Conservation (phyloP, 106 monocot genomes). For the Narthecium ossifragum region DNA sequence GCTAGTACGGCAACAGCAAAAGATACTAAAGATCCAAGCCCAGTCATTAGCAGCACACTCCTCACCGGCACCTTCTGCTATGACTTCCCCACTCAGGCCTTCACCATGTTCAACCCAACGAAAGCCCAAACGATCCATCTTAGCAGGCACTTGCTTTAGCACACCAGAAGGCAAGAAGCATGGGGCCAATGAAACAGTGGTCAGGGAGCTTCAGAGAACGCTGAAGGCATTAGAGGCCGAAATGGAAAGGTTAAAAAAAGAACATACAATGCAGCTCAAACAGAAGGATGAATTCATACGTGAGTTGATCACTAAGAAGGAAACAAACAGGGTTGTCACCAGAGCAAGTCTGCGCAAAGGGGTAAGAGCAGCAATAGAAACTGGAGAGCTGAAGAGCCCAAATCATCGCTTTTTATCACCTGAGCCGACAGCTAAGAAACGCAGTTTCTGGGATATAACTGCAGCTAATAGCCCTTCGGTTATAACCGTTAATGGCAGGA, state of each 20-base stretch:
- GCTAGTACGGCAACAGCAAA: constrained; percentile 57
- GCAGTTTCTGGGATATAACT: constrained; percentile 88
- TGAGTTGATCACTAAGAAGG: constrained; percentile 31
- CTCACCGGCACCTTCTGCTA: constrained; percentile 5
- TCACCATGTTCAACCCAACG: constrained; percentile 27
- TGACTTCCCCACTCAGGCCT: constrained; percentile 11
- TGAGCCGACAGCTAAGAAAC: constrained; percentile 51
- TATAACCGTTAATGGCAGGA: constrained; percentile 51
- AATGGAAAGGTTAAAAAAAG: constrained; percentile 60
- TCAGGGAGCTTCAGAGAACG: constrained; percentile 20
- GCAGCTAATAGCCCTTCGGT: constrained; percentile 64
- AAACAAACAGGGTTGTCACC: constrained; percentile 20
- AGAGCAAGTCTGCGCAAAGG: constrained; percentile 31
- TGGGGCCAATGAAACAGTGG: not conserved
- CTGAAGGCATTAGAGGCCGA: constrained; percentile 24
- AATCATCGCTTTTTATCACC: constrained; percentile 61
- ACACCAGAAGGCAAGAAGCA: constrained; percentile 56
- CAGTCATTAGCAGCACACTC: constrained; percentile 50
- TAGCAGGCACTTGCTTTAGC: constrained; percentile 57
- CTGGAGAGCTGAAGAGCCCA: constrained; percentile 53
- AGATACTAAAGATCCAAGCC: constrained; percentile 61
- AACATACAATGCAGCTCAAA: constrained; percentile 47
- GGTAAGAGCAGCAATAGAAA: constrained; percentile 2
- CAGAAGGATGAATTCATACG: constrained; percentile 65
- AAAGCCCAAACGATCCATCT: constrained; percentile 53